Percentiles rank a stretch among this genome's conserved stretches.
Conservation (phyloP, 2,329 filamentous ascomycete species). For the Lizonia empirigonia region DNA sequence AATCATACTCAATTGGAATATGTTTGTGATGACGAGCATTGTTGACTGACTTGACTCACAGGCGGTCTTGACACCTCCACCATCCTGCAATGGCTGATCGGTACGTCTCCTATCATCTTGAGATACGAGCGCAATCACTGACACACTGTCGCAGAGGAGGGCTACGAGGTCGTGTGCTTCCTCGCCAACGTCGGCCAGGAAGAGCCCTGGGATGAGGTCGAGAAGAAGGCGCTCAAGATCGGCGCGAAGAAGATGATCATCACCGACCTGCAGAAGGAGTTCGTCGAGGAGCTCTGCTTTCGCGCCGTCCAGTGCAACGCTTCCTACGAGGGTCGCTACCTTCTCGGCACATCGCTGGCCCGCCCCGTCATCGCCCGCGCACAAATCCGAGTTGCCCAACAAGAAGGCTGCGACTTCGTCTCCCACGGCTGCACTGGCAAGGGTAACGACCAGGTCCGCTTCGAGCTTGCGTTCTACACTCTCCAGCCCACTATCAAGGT, state of each 20-base stretch:
- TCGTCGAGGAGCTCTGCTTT: conserved; percentile 81
- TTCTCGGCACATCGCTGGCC: conserved; percentile 66
- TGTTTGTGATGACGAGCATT: conserved; percentile 5
- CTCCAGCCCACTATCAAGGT: conserved; percentile 70
- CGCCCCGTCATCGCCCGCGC: conserved; percentile 72
- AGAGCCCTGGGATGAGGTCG: conserved; percentile 59
- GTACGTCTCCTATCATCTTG: conserved; percentile 21
- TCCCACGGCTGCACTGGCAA: conserved; percentile 54
- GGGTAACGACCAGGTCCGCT: conserved; percentile 69
- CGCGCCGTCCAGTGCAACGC: conserved; percentile 75
- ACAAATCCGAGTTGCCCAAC: conserved; percentile 67
- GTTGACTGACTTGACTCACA: conserved; percentile 37
- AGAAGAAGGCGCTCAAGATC: conserved; percentile 73
- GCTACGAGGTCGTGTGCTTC: conserved; percentile 69
- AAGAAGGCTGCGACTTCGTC: conserved; percentile 63
- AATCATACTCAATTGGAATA: background rate
- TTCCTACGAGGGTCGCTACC: conserved; percentile 60
- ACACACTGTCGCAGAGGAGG: conserved; percentile 50
- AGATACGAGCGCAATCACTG: conserved; percentile 1
- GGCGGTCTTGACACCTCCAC: conserved; percentile 65
- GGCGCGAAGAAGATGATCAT: conserved; percentile 69
- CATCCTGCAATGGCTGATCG: conserved; percentile 46
- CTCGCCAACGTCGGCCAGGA: conserved; percentile 65
- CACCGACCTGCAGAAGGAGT: conserved; percentile 72
- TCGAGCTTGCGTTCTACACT: conserved; percentile 67